Base-by-base conservation (phyloP, 2,329 filamentous ascomycete genomes). In the Cercospora sojina region DNA sequence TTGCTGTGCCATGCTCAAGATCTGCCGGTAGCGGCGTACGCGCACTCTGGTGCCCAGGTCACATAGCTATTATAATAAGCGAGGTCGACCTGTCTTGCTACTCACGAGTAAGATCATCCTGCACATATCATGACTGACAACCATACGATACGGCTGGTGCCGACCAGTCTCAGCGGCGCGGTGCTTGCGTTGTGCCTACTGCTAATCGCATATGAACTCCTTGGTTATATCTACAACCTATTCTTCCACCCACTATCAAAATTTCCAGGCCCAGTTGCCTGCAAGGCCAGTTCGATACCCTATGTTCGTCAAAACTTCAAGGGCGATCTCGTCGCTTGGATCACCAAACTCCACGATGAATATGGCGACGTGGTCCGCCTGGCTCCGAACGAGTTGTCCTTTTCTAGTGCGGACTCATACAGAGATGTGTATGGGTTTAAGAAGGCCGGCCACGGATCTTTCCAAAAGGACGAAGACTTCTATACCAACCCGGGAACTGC, bases 291-390 rank as follows among this genome's bases (percentile, higher is more conserved):
- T 61, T 23, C 29, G 7, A 18, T 66, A n/a, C 64, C 64, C 3
- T 53, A 53, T 23, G 25, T 59, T 10, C 38, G 29, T 4, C 49
- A 66, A n/a, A 59, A 55, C 27, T 18, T 59, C 18, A 32, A 23
- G 9, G 65, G 65, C 20, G 55, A 67, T 13, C 31, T 51, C 12
- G 25, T 20, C 13, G 29, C 35, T 27, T 64, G 61, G 64, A 65
- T 60, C 18, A 29, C 43, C 31, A 53, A 65, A 27, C 57, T 65
- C 12, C 64, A 65, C 43, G 57, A 74, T 5, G 67, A 74, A 47
- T 82, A 83, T 68, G 83, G 83, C 5, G 75, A 77, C 1, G 77
- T 84, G 1, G 82, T 85, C 8, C 80, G 83, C 9, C 74, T 83
- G 49, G 78, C 77, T 3, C 83, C 83, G 16, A 67, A 67, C n/a